Evolutionary conservation across 2,329 filamentous ascomycete genomes (phyloP), one percentile per base, ranked within the genome.

Genomic region (Colletotrichum ledebouriae): DNA sequence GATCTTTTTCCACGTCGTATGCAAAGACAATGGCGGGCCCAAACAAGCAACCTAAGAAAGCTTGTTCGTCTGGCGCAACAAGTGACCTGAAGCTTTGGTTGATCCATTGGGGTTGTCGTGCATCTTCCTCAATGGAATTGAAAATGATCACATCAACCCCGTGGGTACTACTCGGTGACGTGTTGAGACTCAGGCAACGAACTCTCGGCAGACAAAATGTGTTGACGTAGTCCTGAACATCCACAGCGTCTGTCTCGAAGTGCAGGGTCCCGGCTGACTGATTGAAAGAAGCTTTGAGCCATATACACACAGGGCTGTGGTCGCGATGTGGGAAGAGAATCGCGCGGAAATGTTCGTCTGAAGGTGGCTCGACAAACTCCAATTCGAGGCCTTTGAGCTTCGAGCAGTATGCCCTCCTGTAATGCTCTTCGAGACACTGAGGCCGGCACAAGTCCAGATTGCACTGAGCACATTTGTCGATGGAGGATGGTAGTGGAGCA

Each of bases 131-230:
- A 2, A 37, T 53, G 29, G 15, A 3, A 29, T 53, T 53, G 49
- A 53, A 53, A n/a, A 29, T 37, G 0, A 53, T 34, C 2, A 53
- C 6, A 7, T 34, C 49, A 2, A 34, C 0, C 4, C 49, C 49
- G 49, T 37, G 34, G 17, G 49, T n/a, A 0, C 7, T 33, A n/a
- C 25, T 15, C 13, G 37, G 33, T 6, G n/a, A 15, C 11, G 25
- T 34, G 1, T 53, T 53, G 49, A 53, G 0, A 12, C 7, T 34
- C 49, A 53, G 0, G 25, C 0, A 17, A 9, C 0, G 49, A 33
- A 39, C 13, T 15, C 37, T 33, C 22, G 49, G 49, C 10, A 33
- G 49, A 25, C 17, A 7, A 11, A 53, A 17, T 11, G 29, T 29
- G 25, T 34, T 12, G 49, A 53, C 29, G 0, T 37, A 53, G 0